Base-by-base conservation (phyloP, 306 rosid genomes). In the Pueraria montana region DNA sequence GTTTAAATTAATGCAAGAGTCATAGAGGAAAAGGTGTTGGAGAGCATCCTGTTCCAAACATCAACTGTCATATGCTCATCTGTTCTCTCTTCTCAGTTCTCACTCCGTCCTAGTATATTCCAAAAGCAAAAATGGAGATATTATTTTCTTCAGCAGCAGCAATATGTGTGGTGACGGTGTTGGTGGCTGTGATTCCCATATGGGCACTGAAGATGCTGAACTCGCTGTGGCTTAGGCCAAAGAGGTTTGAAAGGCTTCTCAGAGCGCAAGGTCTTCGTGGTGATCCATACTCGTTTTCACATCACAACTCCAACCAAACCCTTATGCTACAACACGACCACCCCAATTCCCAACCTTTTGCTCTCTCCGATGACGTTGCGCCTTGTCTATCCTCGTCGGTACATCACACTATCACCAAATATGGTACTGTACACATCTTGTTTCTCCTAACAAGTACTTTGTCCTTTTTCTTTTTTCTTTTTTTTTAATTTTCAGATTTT, bases 181-280 rank as follows among this genome's bases (percentile, higher is more conserved):
- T 70, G 4, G 11, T 14, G 1, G 48, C 5, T n/a, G 6, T 82
- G 30, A 10, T 73, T 50, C 30, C 48, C 0, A 0, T 71, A 11
- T 85, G 76, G 84, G 76, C 24, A 56, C 78, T 91, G 92, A 74
- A 50, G 16, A 67, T 61, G 65, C 23, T 87, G 34, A 72, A 83
- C 20, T 58, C 80, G 84, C 6, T 87, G 10, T 91, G 95, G 93
- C 13, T 91, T 11, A 72, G 78, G 59, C 94, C 94, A 0, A 91
- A 82, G 83, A 72, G 55, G 43, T 61, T 89, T 0, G 94, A 91
- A 53, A 77, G 49, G 18, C 21, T 27, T 13, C 83, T 89, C 0
- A 82, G 90, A 74, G 43, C 79, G 12, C 90, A 89, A 83, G 89
- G 92, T 21, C 58, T 87, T 23, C 0, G 8, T 0, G 91, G 88